A percentile compares a stretch with the other conserved stretches of the same genome.
Evolutionary conservation across 768 basidiomycete genomes (phyloP).

Genomic region (Lactarius hengduanensis): DNA sequence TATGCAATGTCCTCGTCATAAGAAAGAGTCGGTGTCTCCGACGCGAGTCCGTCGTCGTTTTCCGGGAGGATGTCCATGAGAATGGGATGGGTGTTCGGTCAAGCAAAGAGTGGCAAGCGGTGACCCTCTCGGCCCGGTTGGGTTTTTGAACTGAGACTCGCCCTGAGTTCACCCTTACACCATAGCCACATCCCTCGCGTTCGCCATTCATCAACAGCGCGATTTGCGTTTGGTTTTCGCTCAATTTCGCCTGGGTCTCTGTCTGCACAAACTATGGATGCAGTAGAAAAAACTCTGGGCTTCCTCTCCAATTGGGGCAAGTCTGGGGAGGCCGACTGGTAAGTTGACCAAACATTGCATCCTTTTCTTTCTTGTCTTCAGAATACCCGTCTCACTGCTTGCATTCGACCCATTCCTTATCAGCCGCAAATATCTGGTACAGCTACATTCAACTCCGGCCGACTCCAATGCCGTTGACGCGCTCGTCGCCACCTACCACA

Average conservation of each 20-base stretch:
- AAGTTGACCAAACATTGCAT: not conserved
- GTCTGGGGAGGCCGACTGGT: constrained; percentile 27
- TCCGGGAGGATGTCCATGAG: constrained; percentile 34
- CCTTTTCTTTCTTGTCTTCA: not conserved
- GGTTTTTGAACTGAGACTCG: not conserved
- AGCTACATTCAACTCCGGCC: constrained; percentile 57
- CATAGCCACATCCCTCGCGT: not conserved
- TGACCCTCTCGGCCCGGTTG: not conserved
- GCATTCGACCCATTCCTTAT: not conserved
- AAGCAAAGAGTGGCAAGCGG: not conserved
- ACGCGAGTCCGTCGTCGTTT: constrained; percentile 16
- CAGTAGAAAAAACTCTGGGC: constrained; percentile 19
- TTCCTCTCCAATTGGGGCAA: constrained; percentile 27
- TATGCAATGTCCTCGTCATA: constrained; percentile 57
- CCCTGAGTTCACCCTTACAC: not conserved
- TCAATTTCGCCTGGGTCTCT: constrained; percentile 1
- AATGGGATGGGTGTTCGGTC: no score
- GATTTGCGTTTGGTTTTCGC: not conserved
- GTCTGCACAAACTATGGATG: constrained; percentile 19
- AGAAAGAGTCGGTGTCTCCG: constrained; percentile 38
- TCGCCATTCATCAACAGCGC: not conserved
- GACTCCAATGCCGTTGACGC: constrained; percentile 53
- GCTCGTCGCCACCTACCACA: constrained; percentile 67
- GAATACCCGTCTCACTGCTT: not conserved
- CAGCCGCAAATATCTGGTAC: constrained; percentile 62